Percentiles rank a stretch among this genome's conserved stretches.
Evolutionary conservation across 163 green algal genomes (phyloP).

Genomic region (Scenedesmus sp.): DNA sequence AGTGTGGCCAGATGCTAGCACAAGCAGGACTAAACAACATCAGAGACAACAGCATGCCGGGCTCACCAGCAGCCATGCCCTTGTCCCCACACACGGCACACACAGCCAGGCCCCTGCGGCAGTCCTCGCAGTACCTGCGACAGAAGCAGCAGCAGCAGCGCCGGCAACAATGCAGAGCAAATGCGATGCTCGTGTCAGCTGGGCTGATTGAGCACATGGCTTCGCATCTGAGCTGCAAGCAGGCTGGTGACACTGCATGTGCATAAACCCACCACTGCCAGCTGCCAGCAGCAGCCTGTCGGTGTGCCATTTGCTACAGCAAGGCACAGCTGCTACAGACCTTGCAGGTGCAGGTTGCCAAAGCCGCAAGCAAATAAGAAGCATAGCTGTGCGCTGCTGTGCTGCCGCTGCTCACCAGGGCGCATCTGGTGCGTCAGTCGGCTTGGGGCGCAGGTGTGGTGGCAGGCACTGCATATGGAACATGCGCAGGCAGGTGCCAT

Average conservation of each 20-base stretch:
- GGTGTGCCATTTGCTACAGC: no score
- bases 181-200: background rate
- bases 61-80: constrained; percentile 26
- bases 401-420: constrained; percentile 5
- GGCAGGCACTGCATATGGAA: constrained; percentile 41
- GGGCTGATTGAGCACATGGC: background rate
- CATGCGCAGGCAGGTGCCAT: constrained; percentile 47
- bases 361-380: background rate
- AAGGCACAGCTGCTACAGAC: no score
- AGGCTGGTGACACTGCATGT: no score
- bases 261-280: no score
- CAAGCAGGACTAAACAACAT: no score
- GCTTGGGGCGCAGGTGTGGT: background rate
- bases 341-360: no score
- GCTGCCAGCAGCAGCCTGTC: no score
- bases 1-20: no score
- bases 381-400: no score
- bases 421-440: constrained; percentile 27
- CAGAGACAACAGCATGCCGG: no score
- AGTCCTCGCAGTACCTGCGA: constrained; percentile 43
- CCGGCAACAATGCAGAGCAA: background rate
- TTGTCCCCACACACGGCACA: constrained; percentile 35
- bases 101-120: background rate
- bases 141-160: background rate
- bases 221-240: no score